These are phyloP conservation scores for Saccharomyces paradoxus DNA, from an alignment of 805 yeast species.

Conservation along the genomic window DNA sequence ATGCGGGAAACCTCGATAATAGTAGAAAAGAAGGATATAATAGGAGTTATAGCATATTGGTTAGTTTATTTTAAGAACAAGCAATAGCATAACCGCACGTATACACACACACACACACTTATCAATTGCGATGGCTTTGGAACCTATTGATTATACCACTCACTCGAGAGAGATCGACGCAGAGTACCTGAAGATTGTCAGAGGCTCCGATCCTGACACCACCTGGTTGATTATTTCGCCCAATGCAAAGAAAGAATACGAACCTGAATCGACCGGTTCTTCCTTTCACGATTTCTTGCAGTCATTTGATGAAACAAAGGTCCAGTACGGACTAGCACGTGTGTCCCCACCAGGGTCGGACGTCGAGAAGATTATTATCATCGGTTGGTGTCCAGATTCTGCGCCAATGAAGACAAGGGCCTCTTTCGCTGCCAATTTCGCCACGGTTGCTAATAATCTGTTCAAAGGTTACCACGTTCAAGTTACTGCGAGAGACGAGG, in stretches of 20 bases:
- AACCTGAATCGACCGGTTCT: slow-evolving; percentile 43
- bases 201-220: slow-evolving; percentile 53
- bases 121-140: slow-evolving; percentile 29
- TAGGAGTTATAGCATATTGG: not conserved
- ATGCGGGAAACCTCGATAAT: not conserved
- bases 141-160: slow-evolving; percentile 49
- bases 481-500: slow-evolving; percentile 89
- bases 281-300: slow-evolving; percentile 70
- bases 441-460: slow-evolving; percentile 55
- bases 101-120: not conserved
- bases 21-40: not conserved
- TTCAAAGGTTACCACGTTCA: slow-evolving; percentile 88
- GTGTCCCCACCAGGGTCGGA: slow-evolving; percentile 89
- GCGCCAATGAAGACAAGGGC: slow-evolving; percentile 73
- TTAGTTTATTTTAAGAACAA: not conserved
- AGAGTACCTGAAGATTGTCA: slow-evolving; percentile 69
- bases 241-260: slow-evolving; percentile 40
- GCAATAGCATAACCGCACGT: not conserved
- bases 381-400: slow-evolving; percentile 97
- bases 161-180: slow-evolving; percentile 69
- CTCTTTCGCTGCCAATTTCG: slow-evolving; percentile 69
- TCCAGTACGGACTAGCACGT: slow-evolving; percentile 84
- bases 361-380: slow-evolving; percentile 69
- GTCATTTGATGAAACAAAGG: slow-evolving; percentile 76
- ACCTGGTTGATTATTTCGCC: slow-evolving; percentile 81